A percentile compares a stretch with the other conserved stretches of the same genome.
Evolutionary conservation across 2,329 filamentous ascomycete species (phyloP).

Genomic region (Trichophyton mentagrophytes): DNA sequence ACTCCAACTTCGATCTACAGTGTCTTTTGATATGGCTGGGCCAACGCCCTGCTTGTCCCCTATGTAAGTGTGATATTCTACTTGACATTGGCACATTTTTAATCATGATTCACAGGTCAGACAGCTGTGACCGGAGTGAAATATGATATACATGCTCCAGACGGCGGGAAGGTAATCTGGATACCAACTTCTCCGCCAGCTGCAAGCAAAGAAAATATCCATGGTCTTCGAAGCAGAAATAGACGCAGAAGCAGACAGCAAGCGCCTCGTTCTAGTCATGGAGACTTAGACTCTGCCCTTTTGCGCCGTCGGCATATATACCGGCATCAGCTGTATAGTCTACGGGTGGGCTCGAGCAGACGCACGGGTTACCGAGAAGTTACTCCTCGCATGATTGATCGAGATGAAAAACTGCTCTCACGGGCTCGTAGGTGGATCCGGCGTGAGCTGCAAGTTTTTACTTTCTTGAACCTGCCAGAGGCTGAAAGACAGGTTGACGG

Average conservation of each 20-base stretch:
- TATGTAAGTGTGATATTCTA: constrained; percentile 48
- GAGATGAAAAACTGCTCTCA: constrained; percentile 55
- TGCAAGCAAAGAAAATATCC: not conserved
- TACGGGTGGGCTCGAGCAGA: constrained; percentile 70
- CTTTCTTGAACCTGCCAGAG: constrained; percentile 35
- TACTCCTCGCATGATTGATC: constrained; percentile 52
- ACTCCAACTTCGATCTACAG: constrained; percentile 70
- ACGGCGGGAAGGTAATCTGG: constrained; percentile 46
- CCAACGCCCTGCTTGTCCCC: constrained; percentile 57
- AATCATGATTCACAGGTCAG: constrained; percentile 31
- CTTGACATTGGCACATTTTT: no score
- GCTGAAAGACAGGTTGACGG: not conserved
- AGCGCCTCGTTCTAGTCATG: no score
- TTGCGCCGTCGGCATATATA: constrained; percentile 56
- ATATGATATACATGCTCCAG: constrained; percentile 47
- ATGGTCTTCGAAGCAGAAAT: not conserved
- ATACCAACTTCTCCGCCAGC: constrained; percentile 28
- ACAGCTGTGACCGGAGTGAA: constrained; percentile 46
- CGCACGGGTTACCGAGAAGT: constrained; percentile 65
- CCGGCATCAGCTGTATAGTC: constrained; percentile 55
- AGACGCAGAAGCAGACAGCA: not conserved
- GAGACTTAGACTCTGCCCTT: not conserved
- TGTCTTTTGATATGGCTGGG: constrained; percentile 76
- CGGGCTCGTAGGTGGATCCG: constrained; percentile 71
- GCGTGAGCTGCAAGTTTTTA: constrained; percentile 72